phyloP scores from a whole-genome alignment of 192 early-diverging fungal genomes.

The Mortierella claussenii region DNA sequence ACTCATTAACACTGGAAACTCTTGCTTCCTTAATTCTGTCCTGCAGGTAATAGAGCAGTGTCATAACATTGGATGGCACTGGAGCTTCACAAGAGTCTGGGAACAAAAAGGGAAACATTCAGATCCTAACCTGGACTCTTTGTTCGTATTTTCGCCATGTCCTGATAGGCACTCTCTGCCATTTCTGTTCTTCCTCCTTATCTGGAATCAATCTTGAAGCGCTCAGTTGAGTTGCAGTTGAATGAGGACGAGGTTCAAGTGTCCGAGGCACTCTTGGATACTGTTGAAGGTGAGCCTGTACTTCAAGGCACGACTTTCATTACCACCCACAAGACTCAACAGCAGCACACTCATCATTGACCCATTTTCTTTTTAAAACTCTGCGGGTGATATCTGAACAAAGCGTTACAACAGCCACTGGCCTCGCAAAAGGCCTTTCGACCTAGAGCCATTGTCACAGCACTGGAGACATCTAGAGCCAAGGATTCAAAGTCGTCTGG shows the following conservation, averaged over 20 bases:
- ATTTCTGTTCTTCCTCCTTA: conserved; percentile 50
- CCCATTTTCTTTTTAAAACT: too few relatives aligned
- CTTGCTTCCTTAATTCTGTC: conserved; percentile 94
- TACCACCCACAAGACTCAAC: too few relatives aligned
- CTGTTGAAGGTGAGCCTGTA: conserved; percentile 30
- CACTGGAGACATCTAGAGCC: conserved; percentile 56
- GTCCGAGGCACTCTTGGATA: conserved; percentile 36
- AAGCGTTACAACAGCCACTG: conserved; percentile 49
- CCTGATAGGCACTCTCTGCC: conserved; percentile 53
- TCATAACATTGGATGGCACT: not conserved
- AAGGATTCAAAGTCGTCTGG: conserved; percentile 31
- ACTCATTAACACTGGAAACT: conserved; percentile 90
- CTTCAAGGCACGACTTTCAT: too few relatives aligned
- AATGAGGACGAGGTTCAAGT: conserved; percentile 34
- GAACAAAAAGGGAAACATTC: too few relatives aligned
- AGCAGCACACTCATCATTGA: too few relatives aligned
- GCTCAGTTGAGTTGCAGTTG: conserved; percentile 24
- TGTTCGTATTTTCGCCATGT: not conserved
- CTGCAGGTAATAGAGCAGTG: conserved; percentile 70
- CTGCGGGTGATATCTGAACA: too few relatives aligned
- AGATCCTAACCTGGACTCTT: too few relatives aligned
- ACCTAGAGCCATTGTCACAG: conserved; percentile 70
- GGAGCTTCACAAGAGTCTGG: too few relatives aligned
- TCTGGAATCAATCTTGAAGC: conserved; percentile 48
- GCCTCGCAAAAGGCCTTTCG: conserved; percentile 57